These are phyloP conservation scores for Castanopsis chinensis DNA, from an alignment of 306 rosid species.

Conservation along the genomic window DNA sequence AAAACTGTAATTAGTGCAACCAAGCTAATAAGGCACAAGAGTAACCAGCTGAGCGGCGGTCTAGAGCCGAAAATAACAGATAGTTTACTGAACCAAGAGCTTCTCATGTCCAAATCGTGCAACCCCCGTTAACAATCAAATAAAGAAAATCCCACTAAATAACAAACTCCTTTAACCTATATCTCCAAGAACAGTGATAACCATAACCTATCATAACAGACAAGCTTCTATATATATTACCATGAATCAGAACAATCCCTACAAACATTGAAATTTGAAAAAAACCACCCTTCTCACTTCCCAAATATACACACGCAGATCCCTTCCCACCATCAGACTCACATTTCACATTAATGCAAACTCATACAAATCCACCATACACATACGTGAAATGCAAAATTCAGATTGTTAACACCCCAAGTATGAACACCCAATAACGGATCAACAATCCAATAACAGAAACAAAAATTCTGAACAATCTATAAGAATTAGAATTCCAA, in stretches of 20 bases:
- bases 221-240: slow-evolving; percentile 33
- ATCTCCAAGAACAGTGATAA: slow-evolving; percentile 44
- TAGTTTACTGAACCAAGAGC: slow-evolving; percentile 74
- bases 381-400: slow-evolving; percentile 6
- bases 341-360: not conserved
- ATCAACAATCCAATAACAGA: slow-evolving; percentile 24
- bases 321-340: slow-evolving; percentile 24
- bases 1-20: slow-evolving; percentile 73
- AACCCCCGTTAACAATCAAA: slow-evolving; percentile 27
- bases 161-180: slow-evolving; percentile 36
- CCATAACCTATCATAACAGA: slow-evolving; percentile 42
- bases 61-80: slow-evolving; percentile 60
- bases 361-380: slow-evolving; percentile 19
- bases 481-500: slow-evolving; percentile 3
- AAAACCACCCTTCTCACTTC: slow-evolving; percentile 35
- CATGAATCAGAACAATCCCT: slow-evolving; percentile 33
- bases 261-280: slow-evolving; percentile 63
- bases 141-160: slow-evolving; percentile 35
- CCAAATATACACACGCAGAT: slow-evolving; percentile 24
- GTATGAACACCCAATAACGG: slow-evolving; percentile 17
- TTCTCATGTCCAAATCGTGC: slow-evolving; percentile 77
- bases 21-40: slow-evolving; percentile 58
- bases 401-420: slow-evolving; percentile 14
- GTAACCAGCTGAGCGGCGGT: slow-evolving; percentile 75
- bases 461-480: not conserved